Percentiles rank a stretch among this genome's conserved stretches.
Conservation (phyloP, 176 grass and related monocot species). For the Aegilops longissima region DNA sequence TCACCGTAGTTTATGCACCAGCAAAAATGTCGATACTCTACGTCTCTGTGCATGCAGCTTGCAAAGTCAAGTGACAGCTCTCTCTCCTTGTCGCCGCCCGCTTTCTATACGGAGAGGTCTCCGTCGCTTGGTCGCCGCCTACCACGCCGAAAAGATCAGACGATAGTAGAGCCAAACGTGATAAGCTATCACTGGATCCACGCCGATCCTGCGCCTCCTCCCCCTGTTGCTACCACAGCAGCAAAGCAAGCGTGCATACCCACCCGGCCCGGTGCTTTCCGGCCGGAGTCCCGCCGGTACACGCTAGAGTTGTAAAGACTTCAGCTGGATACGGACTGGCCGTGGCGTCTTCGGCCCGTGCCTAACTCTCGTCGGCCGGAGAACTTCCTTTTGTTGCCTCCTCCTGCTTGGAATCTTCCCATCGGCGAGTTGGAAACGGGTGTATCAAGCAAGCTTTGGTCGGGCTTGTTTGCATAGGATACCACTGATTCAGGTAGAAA, state of each 20-base stretch:
- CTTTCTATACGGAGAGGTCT: neutral
- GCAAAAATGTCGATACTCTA: neutral
- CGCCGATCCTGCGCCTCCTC: neutral
- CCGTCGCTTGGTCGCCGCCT: neutral
- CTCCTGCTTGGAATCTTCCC: neutral
- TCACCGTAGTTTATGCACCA: neutral
- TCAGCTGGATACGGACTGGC: neutral
- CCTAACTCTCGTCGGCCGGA: constrained; percentile 13
- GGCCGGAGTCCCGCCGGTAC: neutral
- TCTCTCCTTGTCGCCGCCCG: neutral
- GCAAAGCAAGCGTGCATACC: neutral
- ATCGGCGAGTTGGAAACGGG: neutral
- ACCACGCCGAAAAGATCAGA: neutral
- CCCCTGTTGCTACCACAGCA: neutral
- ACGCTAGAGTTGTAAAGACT: neutral
- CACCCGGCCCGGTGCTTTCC: neutral
- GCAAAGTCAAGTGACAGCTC: constrained; percentile 1
- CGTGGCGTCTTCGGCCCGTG: neutral
- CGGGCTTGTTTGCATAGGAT: neutral
- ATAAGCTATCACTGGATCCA: constrained; percentile 53
- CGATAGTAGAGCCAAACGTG: constrained; percentile 25
- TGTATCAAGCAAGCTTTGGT: neutral
- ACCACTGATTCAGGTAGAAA: neutral
- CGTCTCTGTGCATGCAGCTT: neutral
- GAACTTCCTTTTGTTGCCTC: constrained; percentile 15